Percentiles rank a stretch among this genome's conserved stretches.
phyloP scores from a whole-genome alignment of 305 asterid species.

The Solanum hybrid region DNA sequence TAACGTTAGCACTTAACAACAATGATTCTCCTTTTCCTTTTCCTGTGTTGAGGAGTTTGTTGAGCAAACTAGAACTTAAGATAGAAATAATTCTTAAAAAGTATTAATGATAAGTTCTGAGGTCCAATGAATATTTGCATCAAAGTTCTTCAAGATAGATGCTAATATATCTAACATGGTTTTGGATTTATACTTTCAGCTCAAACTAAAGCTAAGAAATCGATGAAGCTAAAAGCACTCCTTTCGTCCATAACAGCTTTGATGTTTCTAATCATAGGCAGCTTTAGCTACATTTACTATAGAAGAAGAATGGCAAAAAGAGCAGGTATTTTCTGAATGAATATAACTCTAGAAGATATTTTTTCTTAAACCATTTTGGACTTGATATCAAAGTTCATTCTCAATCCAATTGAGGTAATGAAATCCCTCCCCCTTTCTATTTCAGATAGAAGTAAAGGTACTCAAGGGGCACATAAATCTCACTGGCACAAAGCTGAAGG shows the following conservation, averaged over 20 bases:
- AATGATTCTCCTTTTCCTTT: not conserved
- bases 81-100: not conserved
- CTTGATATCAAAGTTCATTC: not conserved
- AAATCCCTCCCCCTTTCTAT: not conserved
- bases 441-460: not conserved
- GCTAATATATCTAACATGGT: not conserved
- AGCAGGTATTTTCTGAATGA: slow-evolving; percentile 1
- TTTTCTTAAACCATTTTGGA: not conserved
- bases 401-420: not conserved
- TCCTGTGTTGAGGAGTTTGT: not conserved
- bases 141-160: not conserved
- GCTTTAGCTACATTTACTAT: not conserved
- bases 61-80: not conserved
- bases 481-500: slow-evolving; percentile 13
- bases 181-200: not conserved
- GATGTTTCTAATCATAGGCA: slow-evolving; percentile 1
- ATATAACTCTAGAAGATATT: not conserved
- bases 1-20: not conserved
- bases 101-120: not conserved
- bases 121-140: not conserved
- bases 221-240: not conserved
- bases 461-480: not conserved
- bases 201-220: not conserved
- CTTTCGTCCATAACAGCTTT: not conserved
- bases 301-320: not conserved